Evolutionary conservation across 2,329 filamentous ascomycete genomes (phyloP).

Genomic region (Aureobasidium lini): DNA sequence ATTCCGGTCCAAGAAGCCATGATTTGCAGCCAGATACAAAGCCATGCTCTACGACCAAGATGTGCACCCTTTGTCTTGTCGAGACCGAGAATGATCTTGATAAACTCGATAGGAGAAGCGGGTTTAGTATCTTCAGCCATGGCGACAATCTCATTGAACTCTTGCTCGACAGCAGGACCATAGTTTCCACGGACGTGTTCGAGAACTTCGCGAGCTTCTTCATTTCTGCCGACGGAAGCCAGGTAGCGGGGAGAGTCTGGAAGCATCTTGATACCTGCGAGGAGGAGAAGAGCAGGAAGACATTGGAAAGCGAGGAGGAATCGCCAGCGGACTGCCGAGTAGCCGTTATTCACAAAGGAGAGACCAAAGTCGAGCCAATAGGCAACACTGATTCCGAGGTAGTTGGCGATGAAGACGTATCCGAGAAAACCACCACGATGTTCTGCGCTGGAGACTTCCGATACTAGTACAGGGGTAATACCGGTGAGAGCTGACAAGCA

Average conservation of each 20-base stretch:
- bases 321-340: conserved; percentile 22
- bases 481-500: conserved; percentile 32
- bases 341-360: conserved; percentile 22
- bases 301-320: conserved; percentile 32
- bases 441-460: conserved; percentile 40
- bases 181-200: conserved; percentile 27
- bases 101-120: conserved; percentile 33
- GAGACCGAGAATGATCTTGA: conserved; percentile 30
- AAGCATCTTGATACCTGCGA: conserved; percentile 34
- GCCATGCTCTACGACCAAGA: conserved; percentile 35
- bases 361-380: conserved; percentile 34
- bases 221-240: conserved; percentile 20
- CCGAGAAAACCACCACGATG: conserved; percentile 42
- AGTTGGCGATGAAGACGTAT: conserved; percentile 48
- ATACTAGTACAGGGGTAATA: conserved; percentile 43
- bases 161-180: conserved; percentile 21
- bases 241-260: conserved; percentile 39
- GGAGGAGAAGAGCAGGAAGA: conserved; percentile 36
- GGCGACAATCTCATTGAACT: conserved; percentile 31
- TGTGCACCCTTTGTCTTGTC: conserved; percentile 27
- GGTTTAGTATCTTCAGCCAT: conserved; percentile 25
- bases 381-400: conserved; percentile 34
- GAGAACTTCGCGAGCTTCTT: conserved; percentile 27
- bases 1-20: conserved; percentile 41
- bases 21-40: conserved; percentile 39